A percentile compares a stretch with the other conserved stretches of the same genome.
These are phyloP conservation scores for Penicillium sp. DNA, from an alignment of 2,329 filamentous ascomycete species.

Conservation along the genomic window DNA sequence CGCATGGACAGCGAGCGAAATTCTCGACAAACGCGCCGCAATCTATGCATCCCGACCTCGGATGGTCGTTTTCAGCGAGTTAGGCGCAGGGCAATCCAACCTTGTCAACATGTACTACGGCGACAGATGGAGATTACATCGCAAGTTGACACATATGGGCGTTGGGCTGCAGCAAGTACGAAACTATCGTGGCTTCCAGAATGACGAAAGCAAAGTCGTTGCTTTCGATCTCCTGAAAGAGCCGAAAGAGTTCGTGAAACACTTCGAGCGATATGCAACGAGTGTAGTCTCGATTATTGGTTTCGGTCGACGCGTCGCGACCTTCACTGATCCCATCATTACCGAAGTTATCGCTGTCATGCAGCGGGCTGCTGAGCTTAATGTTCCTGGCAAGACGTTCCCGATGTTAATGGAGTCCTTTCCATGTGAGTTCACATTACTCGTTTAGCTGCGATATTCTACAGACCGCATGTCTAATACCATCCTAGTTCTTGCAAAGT, in stretches of 20 bases:
- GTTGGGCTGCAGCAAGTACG: constrained; percentile 61
- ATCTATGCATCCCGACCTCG: constrained; percentile 37
- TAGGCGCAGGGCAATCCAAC: constrained; percentile 32
- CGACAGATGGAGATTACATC: constrained; percentile 44
- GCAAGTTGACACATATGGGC: constrained; percentile 58
- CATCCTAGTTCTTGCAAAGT: constrained; percentile 45
- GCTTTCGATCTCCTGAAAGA: constrained; percentile 46
- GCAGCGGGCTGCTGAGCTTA: constrained; percentile 62
- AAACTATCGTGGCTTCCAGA: constrained; percentile 59
- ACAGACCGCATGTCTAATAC: background rate
- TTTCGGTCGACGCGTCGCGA: constrained; percentile 44
- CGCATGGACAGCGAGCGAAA: constrained; percentile 33
- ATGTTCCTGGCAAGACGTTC: constrained; percentile 59
- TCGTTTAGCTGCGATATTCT: background rate
- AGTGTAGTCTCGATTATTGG: constrained; percentile 47
- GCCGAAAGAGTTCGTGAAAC: constrained; percentile 42
- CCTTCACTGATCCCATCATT: constrained; percentile 60
- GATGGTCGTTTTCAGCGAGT: constrained; percentile 37
- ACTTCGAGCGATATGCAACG: constrained; percentile 47
- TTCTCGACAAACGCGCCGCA: constrained; percentile 37
- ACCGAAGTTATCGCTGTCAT: constrained; percentile 65
- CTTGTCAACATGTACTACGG: constrained; percentile 51
- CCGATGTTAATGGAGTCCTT: constrained; percentile 64
- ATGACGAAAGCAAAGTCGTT: constrained; percentile 62
- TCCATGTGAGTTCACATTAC: constrained; percentile 33